Conservation (phyloP, 768 basidiomycete species). For the Mycena maculata region DNA sequence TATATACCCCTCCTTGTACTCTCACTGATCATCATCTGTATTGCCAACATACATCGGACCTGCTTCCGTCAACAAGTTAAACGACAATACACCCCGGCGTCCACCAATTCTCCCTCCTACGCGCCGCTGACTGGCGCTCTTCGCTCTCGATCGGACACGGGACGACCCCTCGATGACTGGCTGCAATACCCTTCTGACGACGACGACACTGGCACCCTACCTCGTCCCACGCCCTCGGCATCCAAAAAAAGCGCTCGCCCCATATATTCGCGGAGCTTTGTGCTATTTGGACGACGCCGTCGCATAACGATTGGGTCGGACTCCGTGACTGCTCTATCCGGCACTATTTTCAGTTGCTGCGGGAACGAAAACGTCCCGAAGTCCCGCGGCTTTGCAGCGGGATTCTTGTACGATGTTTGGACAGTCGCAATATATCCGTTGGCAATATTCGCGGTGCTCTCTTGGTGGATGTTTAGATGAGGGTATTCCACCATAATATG, state of each 20-base stretch:
- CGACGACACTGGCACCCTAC: slow-evolving; percentile 20
- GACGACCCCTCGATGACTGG: slow-evolving; percentile 15
- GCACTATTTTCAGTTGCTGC: slow-evolving; percentile 17
- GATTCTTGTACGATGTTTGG: slow-evolving; percentile 52
- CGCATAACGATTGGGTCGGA: slow-evolving; percentile 31
- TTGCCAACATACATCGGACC: slow-evolving; percentile 38
- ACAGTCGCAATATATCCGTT: slow-evolving; percentile 59
- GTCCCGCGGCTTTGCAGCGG: slow-evolving; percentile 39
- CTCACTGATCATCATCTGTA: slow-evolving; percentile 63
- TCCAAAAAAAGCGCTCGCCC: slow-evolving; percentile 17
- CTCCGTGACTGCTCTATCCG: neutral
- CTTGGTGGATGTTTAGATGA: slow-evolving; percentile 47
- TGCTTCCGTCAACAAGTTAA: slow-evolving; percentile 14
- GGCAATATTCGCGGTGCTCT: slow-evolving; percentile 51
- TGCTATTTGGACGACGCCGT: slow-evolving; percentile 34
- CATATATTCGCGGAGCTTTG: slow-evolving; percentile 29
- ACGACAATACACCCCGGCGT: neutral
- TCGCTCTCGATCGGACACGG: slow-evolving; percentile 23
- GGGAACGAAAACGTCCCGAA: slow-evolving; percentile 15
- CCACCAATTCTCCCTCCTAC: slow-evolving; percentile 11
- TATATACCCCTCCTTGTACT: slow-evolving; percentile 77
- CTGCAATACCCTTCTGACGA: slow-evolving; percentile 25
- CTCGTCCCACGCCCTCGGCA: slow-evolving; percentile 10
- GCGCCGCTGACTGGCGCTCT: slow-evolving; percentile 12
- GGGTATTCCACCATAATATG: neutral